Conservation (phyloP, 306 rosid genomes). For the Prunus mongolica region DNA sequence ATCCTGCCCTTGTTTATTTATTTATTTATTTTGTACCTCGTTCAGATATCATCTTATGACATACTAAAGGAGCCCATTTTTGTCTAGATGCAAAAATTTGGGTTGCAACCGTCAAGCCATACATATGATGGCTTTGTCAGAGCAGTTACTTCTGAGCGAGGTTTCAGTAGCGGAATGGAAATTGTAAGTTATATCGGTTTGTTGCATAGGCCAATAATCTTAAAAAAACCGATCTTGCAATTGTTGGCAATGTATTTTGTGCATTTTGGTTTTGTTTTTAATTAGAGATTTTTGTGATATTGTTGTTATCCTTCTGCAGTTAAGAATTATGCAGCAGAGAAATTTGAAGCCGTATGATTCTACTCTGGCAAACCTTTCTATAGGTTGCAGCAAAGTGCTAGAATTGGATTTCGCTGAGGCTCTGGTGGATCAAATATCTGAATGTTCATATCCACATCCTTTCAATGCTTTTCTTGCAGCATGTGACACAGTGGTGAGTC, state of each 20-base stretch:
- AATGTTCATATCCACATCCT: slow-evolving; percentile 36
- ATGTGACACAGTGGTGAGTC: slow-evolving; percentile 68
- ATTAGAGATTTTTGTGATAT: not conserved
- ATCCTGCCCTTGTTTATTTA: slow-evolving; percentile 26
- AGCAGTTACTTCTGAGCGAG: slow-evolving; percentile 49
- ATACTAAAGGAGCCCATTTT: slow-evolving; percentile 29
- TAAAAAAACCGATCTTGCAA: not conserved
- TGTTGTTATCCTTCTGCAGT: slow-evolving; percentile 42
- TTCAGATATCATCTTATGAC: slow-evolving; percentile 31
- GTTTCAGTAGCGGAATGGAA: slow-evolving; percentile 47
- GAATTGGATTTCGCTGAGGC: slow-evolving; percentile 73
- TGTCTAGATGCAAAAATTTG: slow-evolving; percentile 73
- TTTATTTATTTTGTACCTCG: slow-evolving; percentile 2
- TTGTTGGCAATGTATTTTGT: not conserved
- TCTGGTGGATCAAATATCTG: slow-evolving; percentile 55
- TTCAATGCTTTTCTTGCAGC: slow-evolving; percentile 62
- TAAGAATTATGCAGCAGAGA: slow-evolving; percentile 56
- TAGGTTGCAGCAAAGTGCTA: slow-evolving; percentile 51
- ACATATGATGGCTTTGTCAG: slow-evolving; percentile 61
- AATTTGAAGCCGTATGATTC: slow-evolving; percentile 59
- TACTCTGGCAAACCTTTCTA: slow-evolving; percentile 65
- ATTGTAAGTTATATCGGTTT: slow-evolving; percentile 48
- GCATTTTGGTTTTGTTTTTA: slow-evolving; percentile 1
- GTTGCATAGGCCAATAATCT: not conserved
- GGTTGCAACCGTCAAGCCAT: slow-evolving; percentile 59